These are phyloP conservation scores for Prunus davidiana DNA, from an alignment of 306 rosid species.

Conservation along the genomic window DNA sequence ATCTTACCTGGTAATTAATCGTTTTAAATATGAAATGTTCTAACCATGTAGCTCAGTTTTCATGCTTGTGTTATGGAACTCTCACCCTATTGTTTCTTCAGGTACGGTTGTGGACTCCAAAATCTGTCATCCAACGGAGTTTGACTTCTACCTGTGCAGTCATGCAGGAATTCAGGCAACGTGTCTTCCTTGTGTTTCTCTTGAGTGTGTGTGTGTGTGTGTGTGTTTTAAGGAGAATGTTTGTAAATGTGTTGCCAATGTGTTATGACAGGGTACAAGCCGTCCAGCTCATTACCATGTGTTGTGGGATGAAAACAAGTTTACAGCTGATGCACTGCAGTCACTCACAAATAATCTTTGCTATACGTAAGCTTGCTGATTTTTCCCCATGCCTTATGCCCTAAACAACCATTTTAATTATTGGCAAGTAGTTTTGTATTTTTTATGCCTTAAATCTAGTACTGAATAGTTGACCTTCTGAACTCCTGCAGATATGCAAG, in stretches of 20 bases:
- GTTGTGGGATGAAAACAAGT: constrained; percentile 90
- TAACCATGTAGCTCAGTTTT: background rate
- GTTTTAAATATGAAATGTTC: background rate
- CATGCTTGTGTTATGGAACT: background rate
- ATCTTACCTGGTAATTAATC: constrained; percentile 73
- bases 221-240: background rate
- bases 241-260: background rate
- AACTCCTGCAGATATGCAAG: constrained; percentile 71
- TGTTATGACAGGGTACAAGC: constrained; percentile 80
- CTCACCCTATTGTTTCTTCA: constrained; percentile 26
- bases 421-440: background rate
- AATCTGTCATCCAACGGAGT: constrained; percentile 93
- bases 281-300: constrained; percentile 99
- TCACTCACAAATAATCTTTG: constrained; percentile 83
- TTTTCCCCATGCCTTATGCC: background rate
- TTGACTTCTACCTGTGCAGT: constrained; percentile 89
- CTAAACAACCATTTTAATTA: background rate
- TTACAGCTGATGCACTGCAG: constrained; percentile 87
- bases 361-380: constrained; percentile 65
- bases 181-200: background rate
- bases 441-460: background rate
- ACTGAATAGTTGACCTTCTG: background rate
- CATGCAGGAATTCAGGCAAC: constrained; percentile 95
- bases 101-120: constrained; percentile 97
- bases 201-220: background rate